Percentiles rank a stretch among this genome's conserved stretches.
These are phyloP conservation scores for Colletotrichum higginsianum DNA, from an alignment of 2,329 filamentous ascomycete species.

Conservation along the genomic window DNA sequence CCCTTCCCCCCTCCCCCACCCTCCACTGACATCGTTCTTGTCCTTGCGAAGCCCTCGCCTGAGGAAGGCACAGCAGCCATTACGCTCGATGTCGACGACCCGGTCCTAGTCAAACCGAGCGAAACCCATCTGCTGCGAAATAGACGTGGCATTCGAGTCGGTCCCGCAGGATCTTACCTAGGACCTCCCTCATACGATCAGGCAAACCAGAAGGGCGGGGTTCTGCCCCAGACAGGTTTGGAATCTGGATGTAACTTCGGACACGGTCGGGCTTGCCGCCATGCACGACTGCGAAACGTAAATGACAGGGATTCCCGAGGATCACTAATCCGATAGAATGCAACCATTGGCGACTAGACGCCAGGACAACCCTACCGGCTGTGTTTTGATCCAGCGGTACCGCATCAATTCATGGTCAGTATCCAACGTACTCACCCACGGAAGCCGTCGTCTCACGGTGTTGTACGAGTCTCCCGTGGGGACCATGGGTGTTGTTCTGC, in stretches of 20 bases:
- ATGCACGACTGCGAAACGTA: conserved; percentile 10
- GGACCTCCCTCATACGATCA: not conserved
- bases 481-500: not conserved
- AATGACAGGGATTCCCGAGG: conserved; percentile 25
- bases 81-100: not conserved
- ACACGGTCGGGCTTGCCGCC: conserved; percentile 7
- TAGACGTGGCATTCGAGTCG: not conserved
- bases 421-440: not conserved
- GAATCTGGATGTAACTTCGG: not conserved
- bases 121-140: not conserved
- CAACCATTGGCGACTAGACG: conserved; percentile 3
- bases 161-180: not conserved
- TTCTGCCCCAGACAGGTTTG: not conserved
- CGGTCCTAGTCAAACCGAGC: not conserved
- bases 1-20: no score
- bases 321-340: conserved; percentile 14
- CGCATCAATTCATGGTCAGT: not conserved
- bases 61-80: no score
- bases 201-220: not conserved
- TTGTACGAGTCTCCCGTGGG: not conserved
- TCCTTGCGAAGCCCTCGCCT: no score
- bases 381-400: not conserved
- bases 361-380: not conserved
- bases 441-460: not conserved
- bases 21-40: no score